Evolutionary conservation across 108 stramenopile species (phyloP), one percentile per base, ranked within the genome.

Genomic region (Mediolabrus comicus): DNA sequence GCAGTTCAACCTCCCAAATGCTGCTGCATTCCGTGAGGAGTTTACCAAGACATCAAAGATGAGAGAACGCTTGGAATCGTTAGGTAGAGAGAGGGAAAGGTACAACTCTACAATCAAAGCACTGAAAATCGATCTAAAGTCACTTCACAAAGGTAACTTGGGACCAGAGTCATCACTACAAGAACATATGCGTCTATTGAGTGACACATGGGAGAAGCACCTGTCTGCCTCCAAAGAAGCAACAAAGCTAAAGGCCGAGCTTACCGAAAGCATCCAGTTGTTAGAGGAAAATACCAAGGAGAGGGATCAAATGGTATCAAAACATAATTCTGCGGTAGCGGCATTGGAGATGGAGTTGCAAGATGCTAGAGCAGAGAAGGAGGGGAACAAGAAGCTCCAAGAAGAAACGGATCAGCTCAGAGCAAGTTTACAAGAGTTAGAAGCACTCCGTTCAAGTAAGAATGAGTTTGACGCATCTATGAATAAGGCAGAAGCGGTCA

Each of bases 101-200:
- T 77, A 77, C 49, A 77, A 77, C 70, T 69, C 76, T 17, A 77
- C 76, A 33, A 69, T 77, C 58, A 77, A 77, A 52, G 76, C 76
- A 2, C 53, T 77, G 32, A 77, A 77, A 58, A 59, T 77, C 11
- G 76, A 77, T 63, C 52, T 77, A 22, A 53, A 64, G 14, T 34
- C 69, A 16, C 25, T 77, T 16, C 76, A 77, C 43, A 63, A 52
- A 33, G 51, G 54, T 3, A 61, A 62, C 53, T 58, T 63, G 3
- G 76, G 76, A 11, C 9, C 76, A 10, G 76, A 77, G 32, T 65
- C 76, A 17, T 77, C 76, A 0, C 69, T 77, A 11, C 76, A 77
- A 62, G 76, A 77, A 16, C 76, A 77, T 38, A 77, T 77, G 76
- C 56, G 76, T 33, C 41, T 70, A 6, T 52, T 77, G n/a, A 77